Base-by-base conservation (phyloP, 1,139 yeast species). In the Debaryomyces coudertii region DNA sequence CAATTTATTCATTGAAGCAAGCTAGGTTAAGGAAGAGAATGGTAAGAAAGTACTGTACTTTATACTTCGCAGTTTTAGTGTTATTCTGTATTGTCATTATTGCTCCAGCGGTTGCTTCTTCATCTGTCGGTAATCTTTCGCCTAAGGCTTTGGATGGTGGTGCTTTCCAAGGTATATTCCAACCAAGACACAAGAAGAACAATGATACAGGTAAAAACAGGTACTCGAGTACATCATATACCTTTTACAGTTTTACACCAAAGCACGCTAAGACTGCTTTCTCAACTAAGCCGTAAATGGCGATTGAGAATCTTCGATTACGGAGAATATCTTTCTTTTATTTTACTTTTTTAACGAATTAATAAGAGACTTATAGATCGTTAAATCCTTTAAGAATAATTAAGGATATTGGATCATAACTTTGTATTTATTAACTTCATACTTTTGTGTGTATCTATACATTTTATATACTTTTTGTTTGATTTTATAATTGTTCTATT, bases 1-100 rank as follows among this genome's bases (percentile, higher is more conserved):
- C 99, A 60, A 93, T 95, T 66, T 95, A 90, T 75, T 90, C 98
- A 14, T 79, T 93, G 76, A 93, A 95, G 75, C 99, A 95, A 76
- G 95, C 95, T 55, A 87, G 92, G 75, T 85, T 95, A 69, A 88
- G 99, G 78, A 92, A 89, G 87, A 86, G 99, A 76, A 93, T 95
- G 97, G 97, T 95, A 40, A 86, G 90, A 73, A 90, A 90, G 75
- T 95, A 93, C 77, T 86, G 96, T 55, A 72, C 89, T 20, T 77
- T 95, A 65, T 95, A 85, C 80, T 84, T 90, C 60, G 62, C 74
- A 45, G 73, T 95, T 53, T 73, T 95, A 62, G 63, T 83, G 37
- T 62, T 89, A 55, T 90, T 90, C 62, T 82, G 85, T 56, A 84
- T 81, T 43, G 71, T 92, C 64, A 85, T 95, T 66, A 88, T 85